Base-by-base conservation (phyloP, 2,329 filamentous ascomycete genomes). In the Saccharata proteae region DNA sequence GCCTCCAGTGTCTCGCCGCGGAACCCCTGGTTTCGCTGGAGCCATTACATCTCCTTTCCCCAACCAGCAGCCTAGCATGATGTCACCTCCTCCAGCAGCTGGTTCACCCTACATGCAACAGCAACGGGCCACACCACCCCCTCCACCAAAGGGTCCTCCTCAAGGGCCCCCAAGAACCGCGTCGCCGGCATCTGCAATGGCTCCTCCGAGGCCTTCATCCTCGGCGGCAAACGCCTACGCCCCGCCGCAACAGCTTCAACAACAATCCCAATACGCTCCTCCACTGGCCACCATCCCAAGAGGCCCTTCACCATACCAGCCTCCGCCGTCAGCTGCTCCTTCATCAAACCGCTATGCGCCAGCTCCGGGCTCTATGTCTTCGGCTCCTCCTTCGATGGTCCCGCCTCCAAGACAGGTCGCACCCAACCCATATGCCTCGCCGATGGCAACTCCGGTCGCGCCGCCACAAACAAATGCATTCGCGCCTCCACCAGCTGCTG, bases 281-380 rank as follows among this genome's bases (percentile, higher is more conserved):
- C 55, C 47, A 31, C 70, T 70, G 26, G 66, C 75, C 24, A 69
- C 73, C 13, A 69, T 83, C 30, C 70, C 76, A 14, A 76, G 84
- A 40, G 84, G 79, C 16, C 69, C 79, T 4, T 93, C 86, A 16
- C 86, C 86, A 5, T 94, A 93, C 56, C 84, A 86, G 46, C 73
- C 80, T 21, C 80, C 86, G 32, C 81, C 82, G 5, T 62, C 76
- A 83, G 74, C 59, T 67, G 83, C 46, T 92, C 92, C 52, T 77
- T 81, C 62, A 57, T 67, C 65, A 26, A 64, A 58, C 40, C 71
- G 71, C 26, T 83, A 80, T 52, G 71, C 76, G 8, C 71, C 77
- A 61, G 64, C 76, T 61, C 61, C 75, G 59, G 58, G 74, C 54
- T 34, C 65, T 59, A 45, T 73, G 58, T 55, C 63, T 59, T 49